Base-by-base conservation (phyloP, 768 basidiomycete genomes). In the Saitozyma sp. region DNA sequence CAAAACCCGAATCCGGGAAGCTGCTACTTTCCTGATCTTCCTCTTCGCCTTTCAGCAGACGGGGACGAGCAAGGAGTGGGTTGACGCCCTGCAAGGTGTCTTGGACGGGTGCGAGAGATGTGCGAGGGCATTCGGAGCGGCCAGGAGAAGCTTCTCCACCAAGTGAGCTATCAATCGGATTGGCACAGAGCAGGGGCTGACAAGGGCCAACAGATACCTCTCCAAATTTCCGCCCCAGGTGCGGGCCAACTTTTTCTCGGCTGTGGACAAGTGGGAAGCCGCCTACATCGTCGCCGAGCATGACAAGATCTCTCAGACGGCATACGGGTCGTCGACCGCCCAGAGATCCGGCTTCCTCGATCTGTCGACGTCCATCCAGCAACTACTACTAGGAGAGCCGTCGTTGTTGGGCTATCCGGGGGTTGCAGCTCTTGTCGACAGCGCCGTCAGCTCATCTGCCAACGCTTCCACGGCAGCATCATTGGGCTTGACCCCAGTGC, bases 1-100 rank as follows among this genome's bases (percentile, higher is more conserved):
- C 40, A 74, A 82, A 9, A 80, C 40, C 2, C 54, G 85, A 41
- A 86, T 85, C 0, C 77, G 84, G 9, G 87, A 86, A 61, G 85
- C 88, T 1, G 91, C 93, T 0, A 87, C 86, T 0, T 96, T 93
- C 80, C 83, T 91, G 54, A 81, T 95, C 43, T 85, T 92, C 55
- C 79, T 96, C 45, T 88, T 89, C 74, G 92, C 92, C 9, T 96
- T 91, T 69, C 69, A 79, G 50, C 64, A 66, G 56, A 84, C 85
- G 54, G 78, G 81, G 0, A 81, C 82, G 39, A 87, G 90, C 3
- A 82, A 83, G 1, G 76, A 80, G 45, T 94, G 91, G 90, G 86
- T 86, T 77, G 76, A 75, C 16, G 83, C 81, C 62, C 75, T 91
- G 56, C 80, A 82, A 56, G 70, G 71, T 1, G 87, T 89, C 62